These are phyloP conservation scores for Mollisia scopiformis DNA, from an alignment of 2,329 filamentous ascomycete genomes.

Conservation along the genomic window DNA sequence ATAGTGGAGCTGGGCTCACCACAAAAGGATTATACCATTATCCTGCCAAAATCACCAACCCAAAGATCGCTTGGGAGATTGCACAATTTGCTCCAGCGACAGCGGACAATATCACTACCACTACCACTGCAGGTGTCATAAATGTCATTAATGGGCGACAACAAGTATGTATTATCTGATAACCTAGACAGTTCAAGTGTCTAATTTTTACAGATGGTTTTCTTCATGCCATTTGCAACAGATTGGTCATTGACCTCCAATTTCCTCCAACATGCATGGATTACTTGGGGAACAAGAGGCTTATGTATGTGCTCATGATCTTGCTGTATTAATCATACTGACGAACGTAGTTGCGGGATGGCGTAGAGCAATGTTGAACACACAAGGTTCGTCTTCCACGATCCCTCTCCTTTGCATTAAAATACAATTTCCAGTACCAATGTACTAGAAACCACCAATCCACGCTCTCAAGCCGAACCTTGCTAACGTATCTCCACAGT, in stretches of 20 bases:
- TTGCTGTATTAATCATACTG: constrained; percentile 38
- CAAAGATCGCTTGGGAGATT: constrained; percentile 55
- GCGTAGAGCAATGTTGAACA: constrained; percentile 28
- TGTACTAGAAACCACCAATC: neutral
- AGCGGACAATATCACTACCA: constrained; percentile 34
- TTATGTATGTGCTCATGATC: constrained; percentile 41
- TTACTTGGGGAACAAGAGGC: constrained; percentile 63
- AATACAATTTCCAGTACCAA: neutral
- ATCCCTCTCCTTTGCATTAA: neutral
- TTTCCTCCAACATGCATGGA: constrained; percentile 63
- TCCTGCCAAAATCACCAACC: constrained; percentile 57
- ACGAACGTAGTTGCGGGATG: constrained; percentile 24
- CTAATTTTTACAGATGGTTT: constrained; percentile 49
- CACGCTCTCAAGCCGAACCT: constrained; percentile 4
- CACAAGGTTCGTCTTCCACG: constrained; percentile 20
- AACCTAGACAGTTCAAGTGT: neutral
- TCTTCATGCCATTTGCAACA: constrained; percentile 52
- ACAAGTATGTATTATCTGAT: constrained; percentile 39
- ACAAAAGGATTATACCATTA: constrained; percentile 61
- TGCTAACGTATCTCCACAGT: constrained; percentile 37
- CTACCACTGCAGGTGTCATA: constrained; percentile 58
- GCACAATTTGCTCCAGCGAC: constrained; percentile 53
- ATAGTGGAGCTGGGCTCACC: constrained; percentile 45
- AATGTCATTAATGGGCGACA: constrained; percentile 59
- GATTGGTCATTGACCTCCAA: constrained; percentile 52